phyloP scores from a whole-genome alignment of 1,284 basidiomycete species.

The Golubevia pallescens region DNA sequence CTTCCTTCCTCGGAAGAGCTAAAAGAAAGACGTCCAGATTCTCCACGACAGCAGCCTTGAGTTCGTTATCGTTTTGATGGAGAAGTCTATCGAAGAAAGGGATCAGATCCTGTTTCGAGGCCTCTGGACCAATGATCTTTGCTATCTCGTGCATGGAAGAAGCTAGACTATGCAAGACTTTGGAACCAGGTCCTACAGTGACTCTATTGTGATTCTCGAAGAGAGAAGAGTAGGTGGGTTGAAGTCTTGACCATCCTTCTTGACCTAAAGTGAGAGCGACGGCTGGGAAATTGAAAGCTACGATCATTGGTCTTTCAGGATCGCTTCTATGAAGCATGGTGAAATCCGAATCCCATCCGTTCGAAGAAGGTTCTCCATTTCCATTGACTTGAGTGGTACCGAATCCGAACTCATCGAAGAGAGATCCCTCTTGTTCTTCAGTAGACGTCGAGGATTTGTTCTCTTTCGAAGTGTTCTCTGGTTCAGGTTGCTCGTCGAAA shows the following conservation, averaged over 20 bases:
- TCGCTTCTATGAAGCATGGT: conserved; percentile 57
- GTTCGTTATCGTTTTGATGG: conserved; percentile 72
- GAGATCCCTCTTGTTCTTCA: conserved; percentile 40
- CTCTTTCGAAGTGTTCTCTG: conserved; percentile 4
- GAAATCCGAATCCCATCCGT: conserved; percentile 27
- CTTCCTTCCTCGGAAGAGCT: conserved; percentile 69
- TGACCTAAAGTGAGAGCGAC: conserved; percentile 83
- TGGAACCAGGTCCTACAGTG: conserved; percentile 45
- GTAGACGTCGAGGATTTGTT: conserved; percentile 5
- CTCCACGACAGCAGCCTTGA: conserved; percentile 71
- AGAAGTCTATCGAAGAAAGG: conserved; percentile 74
- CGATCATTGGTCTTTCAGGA: conserved; percentile 80
- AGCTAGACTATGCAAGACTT: conserved; percentile 79
- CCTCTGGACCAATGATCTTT: conserved; percentile 77
- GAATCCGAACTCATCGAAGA: conserved; percentile 11
- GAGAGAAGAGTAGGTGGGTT: conserved; percentile 74
- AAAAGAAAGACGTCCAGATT: conserved; percentile 66
- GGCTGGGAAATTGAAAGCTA: conserved; percentile 93
- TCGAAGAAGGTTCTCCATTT: background rate
- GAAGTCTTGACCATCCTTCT: conserved; percentile 78
- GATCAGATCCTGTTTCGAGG: conserved; percentile 76
- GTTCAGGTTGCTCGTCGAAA: conserved; percentile 38
- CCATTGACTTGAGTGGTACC: background rate
- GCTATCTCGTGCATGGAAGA: conserved; percentile 89
- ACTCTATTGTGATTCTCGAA: conserved; percentile 69